These are phyloP conservation scores for Pistacia integerrima DNA, from an alignment of 345 rosid genomes.

Conservation along the genomic window DNA sequence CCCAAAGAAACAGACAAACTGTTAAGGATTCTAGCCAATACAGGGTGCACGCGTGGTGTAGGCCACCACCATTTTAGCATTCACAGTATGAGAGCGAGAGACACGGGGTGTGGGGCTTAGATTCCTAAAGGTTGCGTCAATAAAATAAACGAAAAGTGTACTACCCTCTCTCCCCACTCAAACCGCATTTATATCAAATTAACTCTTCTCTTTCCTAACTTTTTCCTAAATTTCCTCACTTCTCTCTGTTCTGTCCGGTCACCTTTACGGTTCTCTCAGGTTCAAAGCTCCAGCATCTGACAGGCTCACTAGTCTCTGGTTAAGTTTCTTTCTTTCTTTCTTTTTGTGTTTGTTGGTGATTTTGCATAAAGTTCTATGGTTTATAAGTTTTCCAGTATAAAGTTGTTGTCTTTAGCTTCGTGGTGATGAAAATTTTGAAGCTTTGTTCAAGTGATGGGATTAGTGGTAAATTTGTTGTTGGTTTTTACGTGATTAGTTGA, in stretches of 20 bases:
- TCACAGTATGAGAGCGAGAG: constrained; percentile 19
- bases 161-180: constrained; percentile 6
- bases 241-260: neutral
- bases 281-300: constrained; percentile 3
- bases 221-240: constrained; percentile 28
- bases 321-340: constrained; percentile 18
- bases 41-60: neutral
- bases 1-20: constrained; percentile 15
- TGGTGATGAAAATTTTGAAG: constrained; percentile 2
- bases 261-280: constrained; percentile 6
- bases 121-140: constrained; percentile 25
- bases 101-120: constrained; percentile 28
- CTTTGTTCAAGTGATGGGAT: constrained; percentile 7
- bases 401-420: constrained; percentile 7
- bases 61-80: neutral
- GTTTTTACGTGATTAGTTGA: constrained; percentile 8
- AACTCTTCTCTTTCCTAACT: constrained; percentile 18
- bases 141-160: constrained; percentile 19
- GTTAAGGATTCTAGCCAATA: constrained; percentile 9
- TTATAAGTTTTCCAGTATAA: neutral
- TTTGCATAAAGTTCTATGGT: neutral
- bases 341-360: neutral
- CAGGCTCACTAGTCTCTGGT: constrained; percentile 3
- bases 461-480: constrained; percentile 7
- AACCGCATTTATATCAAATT: constrained; percentile 25